Evolutionary conservation across 345 rosid genomes (phyloP).

Genomic region (Rhizophora apiculata): DNA sequence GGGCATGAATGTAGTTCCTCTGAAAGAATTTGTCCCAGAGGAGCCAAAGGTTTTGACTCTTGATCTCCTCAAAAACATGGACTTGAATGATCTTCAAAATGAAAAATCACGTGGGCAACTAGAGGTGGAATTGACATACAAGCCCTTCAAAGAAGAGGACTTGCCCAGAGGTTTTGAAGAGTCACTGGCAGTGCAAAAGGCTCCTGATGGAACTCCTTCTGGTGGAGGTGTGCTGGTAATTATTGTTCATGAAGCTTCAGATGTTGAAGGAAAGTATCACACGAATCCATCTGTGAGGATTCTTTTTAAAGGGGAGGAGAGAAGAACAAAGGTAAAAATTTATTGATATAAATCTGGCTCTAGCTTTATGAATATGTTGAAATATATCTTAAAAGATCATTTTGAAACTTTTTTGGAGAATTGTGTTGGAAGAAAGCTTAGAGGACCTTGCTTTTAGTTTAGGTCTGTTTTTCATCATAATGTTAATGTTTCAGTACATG

Average conservation of each 20-base stretch:
- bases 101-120: conserved; percentile 76
- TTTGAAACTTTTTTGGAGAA: background rate
- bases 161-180: conserved; percentile 52
- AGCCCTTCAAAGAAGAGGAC: conserved; percentile 80
- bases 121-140: conserved; percentile 64
- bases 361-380: background rate
- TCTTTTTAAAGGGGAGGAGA: conserved; percentile 77
- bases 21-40: conserved; percentile 74
- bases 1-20: conserved; percentile 75
- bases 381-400: background rate
- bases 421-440: background rate
- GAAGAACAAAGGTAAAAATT: conserved; percentile 63
- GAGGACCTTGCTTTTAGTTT: background rate
- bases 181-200: conserved; percentile 45
- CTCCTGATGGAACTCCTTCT: conserved; percentile 83
- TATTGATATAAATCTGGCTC: background rate
- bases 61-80: conserved; percentile 70
- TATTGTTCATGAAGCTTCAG: conserved; percentile 78
- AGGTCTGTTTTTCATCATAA: no score
- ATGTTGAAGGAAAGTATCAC: conserved; percentile 92
- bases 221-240: conserved; percentile 84
- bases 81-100: conserved; percentile 50
- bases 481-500: no score
- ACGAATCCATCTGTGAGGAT: conserved; percentile 72
- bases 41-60: conserved; percentile 62